Conservation (phyloP, 2,329 filamentous ascomycete genomes). For the Ceratocystis ficicola region DNA sequence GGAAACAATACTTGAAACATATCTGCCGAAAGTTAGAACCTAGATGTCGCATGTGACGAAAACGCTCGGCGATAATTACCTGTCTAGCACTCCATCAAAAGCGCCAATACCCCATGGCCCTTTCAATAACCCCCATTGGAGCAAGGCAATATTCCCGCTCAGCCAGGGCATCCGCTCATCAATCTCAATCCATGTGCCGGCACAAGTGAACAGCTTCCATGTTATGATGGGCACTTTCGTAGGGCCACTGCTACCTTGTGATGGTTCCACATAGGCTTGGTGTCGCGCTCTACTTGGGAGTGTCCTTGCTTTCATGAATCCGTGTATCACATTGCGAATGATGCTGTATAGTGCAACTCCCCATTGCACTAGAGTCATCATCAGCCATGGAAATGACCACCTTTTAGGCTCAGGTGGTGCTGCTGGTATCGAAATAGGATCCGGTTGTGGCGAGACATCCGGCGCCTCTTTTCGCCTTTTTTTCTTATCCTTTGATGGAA, state of each 20-base stretch:
- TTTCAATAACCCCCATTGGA: conserved; percentile 59
- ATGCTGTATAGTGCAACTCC: conserved; percentile 45
- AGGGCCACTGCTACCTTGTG: conserved; percentile 19
- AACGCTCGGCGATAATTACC: conserved; percentile 53
- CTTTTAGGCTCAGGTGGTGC: neutral
- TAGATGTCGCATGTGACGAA: neutral
- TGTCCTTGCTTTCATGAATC: conserved; percentile 25
- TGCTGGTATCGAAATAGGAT: neutral
- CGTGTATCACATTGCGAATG: conserved; percentile 49
- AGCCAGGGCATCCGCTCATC: conserved; percentile 84
- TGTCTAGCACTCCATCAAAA: conserved; percentile 70
- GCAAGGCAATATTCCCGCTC: conserved; percentile 57
- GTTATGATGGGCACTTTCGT: conserved; percentile 54
- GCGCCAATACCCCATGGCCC: conserved; percentile 66
- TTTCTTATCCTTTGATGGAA: conserved; percentile 19
- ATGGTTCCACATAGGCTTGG: conserved; percentile 12
- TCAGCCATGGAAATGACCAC: conserved; percentile 38
- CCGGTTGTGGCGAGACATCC: neutral
- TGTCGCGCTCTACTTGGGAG: conserved; percentile 23
- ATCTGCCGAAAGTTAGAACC: conserved; percentile 31
- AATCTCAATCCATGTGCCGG: conserved; percentile 61
- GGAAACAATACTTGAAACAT: conserved; percentile 46
- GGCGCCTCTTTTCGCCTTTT: conserved; percentile 8
- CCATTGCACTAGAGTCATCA: conserved; percentile 47
- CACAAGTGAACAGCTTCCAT: conserved; percentile 66